A percentile compares a stretch with the other conserved stretches of the same genome.
These are phyloP conservation scores for Dothideomycetes sp. DNA, from an alignment of 2,329 filamentous ascomycete genomes.

Conservation along the genomic window DNA sequence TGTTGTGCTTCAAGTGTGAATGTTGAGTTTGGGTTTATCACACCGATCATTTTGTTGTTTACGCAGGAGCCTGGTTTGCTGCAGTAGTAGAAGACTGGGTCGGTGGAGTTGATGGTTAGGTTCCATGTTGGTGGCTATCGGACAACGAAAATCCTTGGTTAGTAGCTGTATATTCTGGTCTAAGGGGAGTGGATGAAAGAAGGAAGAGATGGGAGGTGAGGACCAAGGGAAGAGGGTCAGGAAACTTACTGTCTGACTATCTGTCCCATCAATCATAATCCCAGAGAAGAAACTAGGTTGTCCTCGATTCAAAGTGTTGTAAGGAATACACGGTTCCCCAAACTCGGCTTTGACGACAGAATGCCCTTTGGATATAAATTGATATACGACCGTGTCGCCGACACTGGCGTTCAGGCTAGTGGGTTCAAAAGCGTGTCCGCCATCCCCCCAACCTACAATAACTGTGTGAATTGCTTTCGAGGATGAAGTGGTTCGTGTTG, in stretches of 20 bases:
- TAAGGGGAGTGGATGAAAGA: background rate
- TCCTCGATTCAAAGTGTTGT: constrained; percentile 18
- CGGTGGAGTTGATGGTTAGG: constrained; percentile 48
- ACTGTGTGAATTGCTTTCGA: constrained; percentile 28
- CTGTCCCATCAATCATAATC: constrained; percentile 13
- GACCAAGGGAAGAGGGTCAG: background rate
- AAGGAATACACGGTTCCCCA: constrained; percentile 33
- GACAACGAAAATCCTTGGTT: background rate
- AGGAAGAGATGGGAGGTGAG: no score
- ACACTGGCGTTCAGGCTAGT: constrained; percentile 29
- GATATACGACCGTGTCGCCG: constrained; percentile 35
- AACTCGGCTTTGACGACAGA: constrained; percentile 35
- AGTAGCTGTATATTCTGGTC: no score
- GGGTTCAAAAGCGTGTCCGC: constrained; percentile 29
- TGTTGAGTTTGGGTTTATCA: constrained; percentile 52
- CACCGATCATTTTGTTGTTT: constrained; percentile 61
- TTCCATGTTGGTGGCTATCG: constrained; percentile 23
- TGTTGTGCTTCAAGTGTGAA: constrained; percentile 22
- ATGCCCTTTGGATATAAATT: constrained; percentile 35
- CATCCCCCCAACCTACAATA: constrained; percentile 29
- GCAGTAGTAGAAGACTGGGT: constrained; percentile 62
- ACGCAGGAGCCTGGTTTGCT: constrained; percentile 58
- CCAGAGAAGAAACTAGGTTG: constrained; percentile 22
- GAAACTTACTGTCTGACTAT: background rate
- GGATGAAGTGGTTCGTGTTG: no score